Conservation (phyloP, 2,329 filamentous ascomycete genomes). For the Hypoxylon sp. region DNA sequence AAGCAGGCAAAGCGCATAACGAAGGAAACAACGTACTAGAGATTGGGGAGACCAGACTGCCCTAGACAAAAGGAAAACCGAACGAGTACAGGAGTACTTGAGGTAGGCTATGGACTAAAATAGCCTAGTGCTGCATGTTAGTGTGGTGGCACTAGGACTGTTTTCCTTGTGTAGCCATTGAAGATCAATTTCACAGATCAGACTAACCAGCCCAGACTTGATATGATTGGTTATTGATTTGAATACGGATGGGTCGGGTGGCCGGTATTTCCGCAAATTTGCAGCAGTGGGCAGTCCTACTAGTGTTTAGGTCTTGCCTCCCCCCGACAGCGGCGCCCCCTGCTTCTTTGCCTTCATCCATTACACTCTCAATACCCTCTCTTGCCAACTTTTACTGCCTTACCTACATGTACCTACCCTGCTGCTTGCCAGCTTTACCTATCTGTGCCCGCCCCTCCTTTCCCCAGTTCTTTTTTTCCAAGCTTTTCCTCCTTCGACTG, state of each 20-base stretch:
- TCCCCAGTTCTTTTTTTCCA: conserved; percentile 41
- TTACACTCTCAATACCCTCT: conserved; percentile 3
- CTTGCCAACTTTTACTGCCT: conserved; percentile 23
- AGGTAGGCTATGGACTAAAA: conserved; percentile 38
- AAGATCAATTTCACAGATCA: conserved; percentile 47
- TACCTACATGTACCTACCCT: not conserved
- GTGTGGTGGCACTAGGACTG: conserved; percentile 47
- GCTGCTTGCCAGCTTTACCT: conserved; percentile 16
- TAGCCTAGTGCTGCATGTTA: conserved; percentile 35
- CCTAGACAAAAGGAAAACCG: conserved; percentile 25
- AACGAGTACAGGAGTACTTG: conserved; percentile 27
- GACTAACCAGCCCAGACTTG: conserved; percentile 29
- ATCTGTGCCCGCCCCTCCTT: conserved; percentile 35
- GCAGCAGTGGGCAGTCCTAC: conserved; percentile 22
- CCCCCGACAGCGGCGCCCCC: conserved; percentile 41
- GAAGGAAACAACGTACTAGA: conserved; percentile 27
- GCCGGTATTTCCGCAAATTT: conserved; percentile 48
- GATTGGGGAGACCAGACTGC: conserved; percentile 31
- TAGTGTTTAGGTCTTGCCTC: conserved; percentile 26
- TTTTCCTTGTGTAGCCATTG: conserved; percentile 46
- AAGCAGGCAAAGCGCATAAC: conserved; percentile 35
- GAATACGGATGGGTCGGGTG: conserved; percentile 46
- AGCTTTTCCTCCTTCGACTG: conserved; percentile 32
- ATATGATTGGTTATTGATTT: conserved; percentile 34
- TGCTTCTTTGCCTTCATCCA: conserved; percentile 30